Base-by-base conservation (phyloP, 2,329 filamentous ascomycete species). In the Cladosporium sphaerospermum region DNA sequence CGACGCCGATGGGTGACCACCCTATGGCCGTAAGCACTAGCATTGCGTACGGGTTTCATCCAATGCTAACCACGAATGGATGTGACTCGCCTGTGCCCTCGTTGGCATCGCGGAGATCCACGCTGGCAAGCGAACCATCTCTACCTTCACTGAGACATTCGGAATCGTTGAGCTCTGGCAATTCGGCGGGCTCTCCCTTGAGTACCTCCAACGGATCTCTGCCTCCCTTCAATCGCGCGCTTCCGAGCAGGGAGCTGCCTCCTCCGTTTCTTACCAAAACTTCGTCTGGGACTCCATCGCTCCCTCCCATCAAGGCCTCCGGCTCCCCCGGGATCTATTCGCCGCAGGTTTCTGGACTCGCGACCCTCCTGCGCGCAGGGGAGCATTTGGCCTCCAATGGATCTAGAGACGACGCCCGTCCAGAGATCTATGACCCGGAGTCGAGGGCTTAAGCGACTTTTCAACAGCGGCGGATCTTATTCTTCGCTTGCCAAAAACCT, bases 1-100 rank as follows among this genome's bases (percentile, higher is more conserved):
- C 14, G 13, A 14, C 33, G n/a, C 50, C 23, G 3, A 23, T 51
- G 40, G 16, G 16, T n/a, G 32, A 42, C 14, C 50, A 45, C 11
- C 50, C 50, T 7, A 53, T 53, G 50, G 50, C 50, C 9, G 37
- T 53, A 19, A 46, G 43, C 36, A 53, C 50, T 19, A 45, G 44
- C 9, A 39, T 53, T 33, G 50, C 50, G 3, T 53, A 53, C 50
- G 50, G 50, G 2, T 53, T 46, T 4, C 36, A 45, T 14, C 49
- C 49, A 8, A 39, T 37, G n/a, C 49, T 52, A 36, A 28, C 31
- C 32, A 19, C 48, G 3, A 40, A 44, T 28, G 23, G 7, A 7
- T 50, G 39, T 13, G 13, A 43, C 11, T 37, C 41, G 3, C 41
- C 48, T 1, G 32, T 39, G 16, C 9, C 32, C 19, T 5, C 13